Percentiles rank a stretch among this genome's conserved stretches.
Conservation (phyloP, 352 stramenopile genomes). For the Globisporangium nunn region DNA sequence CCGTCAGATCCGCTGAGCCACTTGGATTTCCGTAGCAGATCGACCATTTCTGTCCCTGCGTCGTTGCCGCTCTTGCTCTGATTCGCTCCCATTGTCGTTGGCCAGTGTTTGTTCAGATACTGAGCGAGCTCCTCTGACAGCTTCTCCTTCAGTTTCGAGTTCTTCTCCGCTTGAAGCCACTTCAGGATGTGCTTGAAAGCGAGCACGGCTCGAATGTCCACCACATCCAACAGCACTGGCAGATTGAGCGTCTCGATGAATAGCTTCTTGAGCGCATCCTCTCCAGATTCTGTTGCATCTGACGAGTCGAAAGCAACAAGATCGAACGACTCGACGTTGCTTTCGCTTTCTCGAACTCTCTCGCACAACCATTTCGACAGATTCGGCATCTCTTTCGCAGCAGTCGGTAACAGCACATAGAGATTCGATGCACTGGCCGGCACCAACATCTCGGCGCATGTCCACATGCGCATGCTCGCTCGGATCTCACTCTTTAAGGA, state of each 20-base stretch:
- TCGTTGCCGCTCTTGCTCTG: neutral
- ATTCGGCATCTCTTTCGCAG: conserved; percentile 10
- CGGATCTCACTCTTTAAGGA: conserved; percentile 21
- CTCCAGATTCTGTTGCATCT: neutral
- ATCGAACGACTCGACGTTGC: neutral
- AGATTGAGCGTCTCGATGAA: conserved; percentile 38
- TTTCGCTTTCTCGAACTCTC: conserved; percentile 4
- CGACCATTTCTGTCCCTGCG: neutral
- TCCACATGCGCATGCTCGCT: conserved; percentile 23
- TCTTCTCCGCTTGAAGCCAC: conserved; percentile 39
- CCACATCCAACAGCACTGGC: conserved; percentile 26
- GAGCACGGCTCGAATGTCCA: conserved; percentile 13
- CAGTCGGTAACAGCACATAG: conserved; percentile 26
- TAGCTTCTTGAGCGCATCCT: conserved; percentile 20
- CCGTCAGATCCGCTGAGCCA: conserved; percentile 40
- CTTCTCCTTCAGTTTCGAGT: conserved; percentile 19
- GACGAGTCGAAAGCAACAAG: conserved; percentile 7
- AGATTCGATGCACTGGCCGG: conserved; percentile 9
- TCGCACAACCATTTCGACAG: conserved; percentile 20
- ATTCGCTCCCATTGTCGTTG: neutral
- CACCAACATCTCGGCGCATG: conserved; percentile 14
- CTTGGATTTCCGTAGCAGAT: conserved; percentile 10
- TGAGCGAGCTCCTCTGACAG: conserved; percentile 42
- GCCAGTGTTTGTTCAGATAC: conserved; percentile 41
- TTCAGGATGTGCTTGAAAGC: conserved; percentile 27